phyloP scores from a whole-genome alignment of 257 asterid genomes.

The Cordia subcordata region DNA sequence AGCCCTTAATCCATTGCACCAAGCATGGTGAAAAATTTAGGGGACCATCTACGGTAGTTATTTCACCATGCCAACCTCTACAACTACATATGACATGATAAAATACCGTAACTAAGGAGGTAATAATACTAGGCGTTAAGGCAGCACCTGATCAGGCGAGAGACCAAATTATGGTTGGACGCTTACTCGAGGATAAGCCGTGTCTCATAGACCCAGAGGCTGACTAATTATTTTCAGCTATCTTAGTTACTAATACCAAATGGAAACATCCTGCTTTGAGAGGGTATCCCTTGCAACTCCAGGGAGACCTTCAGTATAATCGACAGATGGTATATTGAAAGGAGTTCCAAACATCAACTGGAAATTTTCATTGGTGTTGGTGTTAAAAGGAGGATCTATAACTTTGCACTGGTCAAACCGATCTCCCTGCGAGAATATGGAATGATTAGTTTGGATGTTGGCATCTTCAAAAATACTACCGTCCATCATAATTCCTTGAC shows the following conservation, averaged over 20 bases:
- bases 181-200: no score
- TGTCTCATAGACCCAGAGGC: no score
- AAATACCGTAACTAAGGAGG: background rate
- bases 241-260: constrained; percentile 48
- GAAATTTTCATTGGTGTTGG: constrained; percentile 34
- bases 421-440: constrained; percentile 9
- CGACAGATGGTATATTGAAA: constrained; percentile 32
- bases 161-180: no score
- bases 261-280: constrained; percentile 39
- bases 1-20: background rate
- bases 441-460: background rate
- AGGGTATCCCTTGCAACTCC: constrained; percentile 34
- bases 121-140: background rate
- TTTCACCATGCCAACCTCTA: background rate
- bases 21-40: background rate
- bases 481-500: constrained; percentile 1
- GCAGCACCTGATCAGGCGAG: background rate
- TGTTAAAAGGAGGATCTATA: constrained; percentile 34
- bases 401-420: constrained; percentile 42
- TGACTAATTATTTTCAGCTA: background rate
- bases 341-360: constrained; percentile 56
- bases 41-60: background rate
- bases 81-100: background rate
- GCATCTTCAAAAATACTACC: background rate
- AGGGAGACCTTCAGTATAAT: constrained; percentile 33